phyloP scores from a whole-genome alignment of 176 grass and related monocot species.

The Elymus sibiricus region DNA sequence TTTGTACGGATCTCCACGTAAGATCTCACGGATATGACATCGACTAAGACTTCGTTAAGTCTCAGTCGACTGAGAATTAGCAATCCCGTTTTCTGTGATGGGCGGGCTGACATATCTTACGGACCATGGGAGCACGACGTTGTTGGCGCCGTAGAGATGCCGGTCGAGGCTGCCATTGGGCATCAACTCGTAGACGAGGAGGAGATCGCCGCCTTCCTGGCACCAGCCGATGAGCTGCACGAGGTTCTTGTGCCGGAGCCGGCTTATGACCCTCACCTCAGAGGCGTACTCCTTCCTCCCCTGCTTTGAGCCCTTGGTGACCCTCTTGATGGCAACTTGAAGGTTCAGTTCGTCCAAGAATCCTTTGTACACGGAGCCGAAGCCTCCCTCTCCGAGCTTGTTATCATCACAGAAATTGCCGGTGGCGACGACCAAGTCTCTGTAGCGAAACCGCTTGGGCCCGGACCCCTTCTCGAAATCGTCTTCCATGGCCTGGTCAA shows the following conservation, averaged over 20 bases:
- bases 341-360: background rate
- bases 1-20: too few relatives aligned
- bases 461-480: background rate
- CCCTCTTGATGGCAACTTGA: background rate
- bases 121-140: slow-evolving; percentile 15
- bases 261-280: slow-evolving; percentile 52
- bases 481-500: background rate
- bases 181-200: slow-evolving; percentile 45
- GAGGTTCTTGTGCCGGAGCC: slow-evolving; percentile 38
- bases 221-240: slow-evolving; percentile 47
- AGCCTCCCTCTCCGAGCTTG: slow-evolving; percentile 6
- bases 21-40: too few relatives aligned
- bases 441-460: background rate
- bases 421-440: background rate
- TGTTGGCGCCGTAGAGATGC: background rate
- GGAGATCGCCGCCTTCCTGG: slow-evolving; percentile 16
- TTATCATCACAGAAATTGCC: background rate
- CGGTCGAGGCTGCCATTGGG: slow-evolving; percentile 54
- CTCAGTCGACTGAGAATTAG: too few relatives aligned
- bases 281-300: slow-evolving; percentile 53
- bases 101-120: background rate
- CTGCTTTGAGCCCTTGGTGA: slow-evolving; percentile 24
- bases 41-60: too few relatives aligned
- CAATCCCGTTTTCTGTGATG: too few relatives aligned
- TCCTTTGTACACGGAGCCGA: background rate